These are phyloP conservation scores for Theileria orientalis DNA, from an alignment of 169 alveolate genomes.

Conservation along the genomic window DNA sequence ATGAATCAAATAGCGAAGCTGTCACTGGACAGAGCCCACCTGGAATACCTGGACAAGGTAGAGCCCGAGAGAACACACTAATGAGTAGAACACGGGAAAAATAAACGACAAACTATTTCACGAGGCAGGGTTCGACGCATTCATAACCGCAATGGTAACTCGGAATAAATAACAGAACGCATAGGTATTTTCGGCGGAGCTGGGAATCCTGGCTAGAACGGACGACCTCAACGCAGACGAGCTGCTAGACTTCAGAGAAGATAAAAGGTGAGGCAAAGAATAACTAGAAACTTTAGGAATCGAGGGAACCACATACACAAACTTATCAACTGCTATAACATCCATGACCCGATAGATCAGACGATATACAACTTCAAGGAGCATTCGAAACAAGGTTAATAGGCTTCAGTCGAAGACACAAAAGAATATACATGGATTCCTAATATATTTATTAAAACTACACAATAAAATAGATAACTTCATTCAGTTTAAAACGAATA, in stretches of 20 bases:
- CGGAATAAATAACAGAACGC: not conserved
- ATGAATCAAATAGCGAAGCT: constrained; percentile 7
- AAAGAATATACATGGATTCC: not conserved
- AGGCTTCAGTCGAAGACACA: not conserved
- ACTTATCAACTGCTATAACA: constrained; percentile 37
- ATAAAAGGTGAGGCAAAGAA: not conserved
- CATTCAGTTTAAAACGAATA: too few species aligned
- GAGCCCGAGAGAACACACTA: not conserved
- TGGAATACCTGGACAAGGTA: constrained; percentile 26
- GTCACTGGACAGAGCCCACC: constrained; percentile 6
- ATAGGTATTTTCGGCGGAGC: constrained; percentile 49
- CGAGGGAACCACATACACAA: constrained; percentile 19
- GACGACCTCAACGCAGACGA: constrained; percentile 6
- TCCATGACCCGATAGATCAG: constrained; percentile 42
- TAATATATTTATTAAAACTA: too few species aligned
- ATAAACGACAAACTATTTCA: constrained; percentile 38
- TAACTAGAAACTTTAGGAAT: not conserved
- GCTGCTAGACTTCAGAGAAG: not conserved
- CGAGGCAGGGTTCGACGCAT: constrained; percentile 77
- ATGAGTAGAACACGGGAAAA: not conserved
- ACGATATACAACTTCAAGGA: constrained; percentile 9
- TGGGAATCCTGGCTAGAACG: constrained; percentile 15
- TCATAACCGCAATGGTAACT: constrained; percentile 69
- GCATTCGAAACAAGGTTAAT: not conserved
- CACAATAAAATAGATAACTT: too few species aligned